A percentile compares a stretch with the other conserved stretches of the same genome.
phyloP scores from a whole-genome alignment of 306 rosid species.

The Vigna mungo region DNA sequence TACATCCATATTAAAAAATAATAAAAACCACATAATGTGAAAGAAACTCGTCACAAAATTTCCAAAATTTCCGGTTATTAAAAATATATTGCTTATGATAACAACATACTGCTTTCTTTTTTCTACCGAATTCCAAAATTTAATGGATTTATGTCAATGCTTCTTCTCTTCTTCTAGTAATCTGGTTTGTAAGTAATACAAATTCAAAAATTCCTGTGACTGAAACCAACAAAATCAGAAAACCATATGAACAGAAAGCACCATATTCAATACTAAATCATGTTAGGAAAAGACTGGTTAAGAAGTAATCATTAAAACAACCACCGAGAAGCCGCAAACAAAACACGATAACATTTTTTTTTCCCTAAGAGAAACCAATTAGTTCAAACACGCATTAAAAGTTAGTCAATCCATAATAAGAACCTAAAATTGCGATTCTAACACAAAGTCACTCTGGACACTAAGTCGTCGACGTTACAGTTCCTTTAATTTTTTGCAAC shows the following conservation, averaged over 20 bases:
- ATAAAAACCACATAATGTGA: neutral
- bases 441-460: constrained; percentile 2
- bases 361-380: neutral
- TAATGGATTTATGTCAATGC: neutral
- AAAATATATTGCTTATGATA: neutral
- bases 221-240: constrained; percentile 18
- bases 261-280: neutral
- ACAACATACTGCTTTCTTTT: neutral
- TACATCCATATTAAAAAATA: neutral
- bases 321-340: neutral
- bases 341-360: neutral
- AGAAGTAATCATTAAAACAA: neutral
- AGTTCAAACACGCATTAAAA: neutral
- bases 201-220: neutral
- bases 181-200: neutral
- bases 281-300: neutral
- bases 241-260: neutral
- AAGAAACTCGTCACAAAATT: neutral
- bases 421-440: neutral
- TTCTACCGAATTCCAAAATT: neutral
- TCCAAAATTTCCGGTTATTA: neutral
- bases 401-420: neutral
- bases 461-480: neutral
- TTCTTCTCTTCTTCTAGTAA: neutral
- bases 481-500: neutral